These are phyloP conservation scores for Malassezia restricta DNA, from an alignment of 1,284 basidiomycete species.

Conservation along the genomic window DNA sequence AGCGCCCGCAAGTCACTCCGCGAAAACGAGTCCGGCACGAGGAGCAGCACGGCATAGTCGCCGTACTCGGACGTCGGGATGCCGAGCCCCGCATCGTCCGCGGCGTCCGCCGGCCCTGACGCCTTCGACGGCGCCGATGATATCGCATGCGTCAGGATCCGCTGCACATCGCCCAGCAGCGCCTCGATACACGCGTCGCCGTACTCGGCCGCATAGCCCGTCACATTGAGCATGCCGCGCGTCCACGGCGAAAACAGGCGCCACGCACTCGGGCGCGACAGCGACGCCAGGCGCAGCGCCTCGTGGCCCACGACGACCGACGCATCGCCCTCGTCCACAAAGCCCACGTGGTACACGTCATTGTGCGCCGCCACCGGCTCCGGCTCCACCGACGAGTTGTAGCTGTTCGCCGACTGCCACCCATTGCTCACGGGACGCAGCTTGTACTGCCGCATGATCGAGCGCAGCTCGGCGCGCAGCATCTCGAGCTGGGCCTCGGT, in stretches of 20 bases:
- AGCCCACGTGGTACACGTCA: slow-evolving; percentile 38
- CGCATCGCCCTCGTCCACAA: slow-evolving; percentile 18
- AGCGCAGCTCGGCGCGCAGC: slow-evolving; percentile 37
- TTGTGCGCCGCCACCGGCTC: slow-evolving; percentile 40
- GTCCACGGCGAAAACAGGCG: slow-evolving; percentile 38
- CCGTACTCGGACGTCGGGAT: slow-evolving; percentile 19
- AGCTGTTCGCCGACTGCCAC: slow-evolving; percentile 32
- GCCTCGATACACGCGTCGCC: slow-evolving; percentile 30
- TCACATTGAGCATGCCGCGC: slow-evolving; percentile 33
- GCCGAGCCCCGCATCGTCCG: slow-evolving; percentile 29
- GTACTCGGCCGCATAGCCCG: slow-evolving; percentile 31
- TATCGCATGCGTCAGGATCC: slow-evolving; percentile 34
- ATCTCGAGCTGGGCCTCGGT: slow-evolving; percentile 25
- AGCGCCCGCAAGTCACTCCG: slow-evolving; percentile 69
- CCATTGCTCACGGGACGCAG: slow-evolving; percentile 40
- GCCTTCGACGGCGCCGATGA: slow-evolving; percentile 24
- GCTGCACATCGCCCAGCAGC: slow-evolving; percentile 32
- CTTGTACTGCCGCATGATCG: slow-evolving; percentile 44
- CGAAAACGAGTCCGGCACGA: slow-evolving; percentile 87
- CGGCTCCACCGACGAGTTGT: slow-evolving; percentile 33
- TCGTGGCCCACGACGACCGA: slow-evolving; percentile 33
- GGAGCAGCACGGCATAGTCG: slow-evolving; percentile 65
- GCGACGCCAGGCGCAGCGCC: slow-evolving; percentile 31
- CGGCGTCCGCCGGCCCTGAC: slow-evolving; percentile 18
- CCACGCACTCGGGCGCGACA: slow-evolving; percentile 25